Evolutionary conservation across 2,329 filamentous ascomycete species (phyloP), one percentile per base, ranked within the genome.

Genomic region (Alternaria sp.): DNA sequence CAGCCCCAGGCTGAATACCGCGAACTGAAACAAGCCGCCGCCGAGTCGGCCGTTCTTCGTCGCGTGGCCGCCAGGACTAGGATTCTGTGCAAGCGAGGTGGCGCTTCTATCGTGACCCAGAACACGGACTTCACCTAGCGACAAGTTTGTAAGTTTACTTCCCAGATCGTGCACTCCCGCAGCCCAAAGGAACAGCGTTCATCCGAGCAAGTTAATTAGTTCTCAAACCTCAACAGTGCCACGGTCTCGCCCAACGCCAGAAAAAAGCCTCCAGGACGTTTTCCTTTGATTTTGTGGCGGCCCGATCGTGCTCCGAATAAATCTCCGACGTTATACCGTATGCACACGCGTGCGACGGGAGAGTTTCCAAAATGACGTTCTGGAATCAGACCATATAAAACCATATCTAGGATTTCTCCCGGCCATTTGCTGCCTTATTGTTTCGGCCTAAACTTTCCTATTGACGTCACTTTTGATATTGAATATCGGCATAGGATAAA

Each of bases 21-120:
- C 43, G 34, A 38, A 34, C 53, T 60, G 57, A 60, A 60, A 60
- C 57, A 57, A 60, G 57, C 57, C 51, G 42, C 57, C 51, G 42
- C 51, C 28, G 57, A 46, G 18, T 55, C 39, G 44, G 43, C 51
- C 34, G 57, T 54, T 54, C 42, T 51, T 48, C 39, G 47, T 20
- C 47, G 54, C 22, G 26, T 42, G 43, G 57, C n/a, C 26, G 30
- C 54, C 28, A 51, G 57, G 55, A 46, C 47, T 47, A 44, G 57
- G 46, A 42, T 57, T 24, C 32, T 16, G 30, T 28, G 26, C 24
- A 59, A 59, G 44, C 51, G 57, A 55, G 54, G 46, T 59, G 57
- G 57, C 52, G 51, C 39, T 28, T 54, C 43, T n/a, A 28, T 38
- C 43, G 18, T 41, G 54, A 54, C 52, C 57, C 42, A 58, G 55